phyloP scores from a whole-genome alignment of 169 alveolate species.

The Cryptosporidium muris region DNA sequence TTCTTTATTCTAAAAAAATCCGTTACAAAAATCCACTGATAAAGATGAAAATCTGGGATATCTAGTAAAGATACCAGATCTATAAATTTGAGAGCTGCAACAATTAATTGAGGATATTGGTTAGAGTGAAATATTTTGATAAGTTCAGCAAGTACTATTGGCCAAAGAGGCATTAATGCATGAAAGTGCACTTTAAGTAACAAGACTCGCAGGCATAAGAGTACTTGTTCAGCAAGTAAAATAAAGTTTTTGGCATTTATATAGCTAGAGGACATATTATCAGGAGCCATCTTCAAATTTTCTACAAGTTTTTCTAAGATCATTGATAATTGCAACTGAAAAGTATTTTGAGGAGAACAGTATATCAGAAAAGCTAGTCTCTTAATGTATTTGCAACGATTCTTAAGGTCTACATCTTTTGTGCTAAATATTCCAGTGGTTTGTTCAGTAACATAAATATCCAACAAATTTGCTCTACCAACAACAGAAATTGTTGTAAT shows the following conservation, averaged over 20 bases:
- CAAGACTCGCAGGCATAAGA: slow-evolving; percentile 75
- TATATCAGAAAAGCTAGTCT: slow-evolving; percentile 79
- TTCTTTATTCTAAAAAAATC: slow-evolving; percentile 51
- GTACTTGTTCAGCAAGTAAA: slow-evolving; percentile 70
- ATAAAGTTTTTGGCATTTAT: slow-evolving; percentile 29
- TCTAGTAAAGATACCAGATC: slow-evolving; percentile 76
- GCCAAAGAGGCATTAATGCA: slow-evolving; percentile 78
- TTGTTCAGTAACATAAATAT: slow-evolving; percentile 41
- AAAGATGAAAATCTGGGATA: slow-evolving; percentile 77
- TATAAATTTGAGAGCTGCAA: slow-evolving; percentile 74
- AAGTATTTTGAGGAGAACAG: slow-evolving; percentile 78
- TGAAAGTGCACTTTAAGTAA: slow-evolving; percentile 70
- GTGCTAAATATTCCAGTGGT: slow-evolving; percentile 74
- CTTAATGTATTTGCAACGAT: slow-evolving; percentile 58
- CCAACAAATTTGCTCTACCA: slow-evolving; percentile 27
- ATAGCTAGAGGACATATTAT: slow-evolving; percentile 2
- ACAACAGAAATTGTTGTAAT: slow-evolving; percentile 41
- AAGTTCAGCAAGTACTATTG: slow-evolving; percentile 75
- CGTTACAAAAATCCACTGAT: slow-evolving; percentile 76
- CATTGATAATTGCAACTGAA: slow-evolving; percentile 74
- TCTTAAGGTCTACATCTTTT: slow-evolving; percentile 69
- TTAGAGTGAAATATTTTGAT: slow-evolving; percentile 72
- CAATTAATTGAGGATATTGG: slow-evolving; percentile 32
- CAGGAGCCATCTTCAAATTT: slow-evolving; percentile 69
- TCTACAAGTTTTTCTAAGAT: slow-evolving; percentile 81